Percentiles rank a stretch among this genome's conserved stretches.
Evolutionary conservation across 2,329 filamentous ascomycete genomes (phyloP).

Genomic region (Colletotrichum caudatum): DNA sequence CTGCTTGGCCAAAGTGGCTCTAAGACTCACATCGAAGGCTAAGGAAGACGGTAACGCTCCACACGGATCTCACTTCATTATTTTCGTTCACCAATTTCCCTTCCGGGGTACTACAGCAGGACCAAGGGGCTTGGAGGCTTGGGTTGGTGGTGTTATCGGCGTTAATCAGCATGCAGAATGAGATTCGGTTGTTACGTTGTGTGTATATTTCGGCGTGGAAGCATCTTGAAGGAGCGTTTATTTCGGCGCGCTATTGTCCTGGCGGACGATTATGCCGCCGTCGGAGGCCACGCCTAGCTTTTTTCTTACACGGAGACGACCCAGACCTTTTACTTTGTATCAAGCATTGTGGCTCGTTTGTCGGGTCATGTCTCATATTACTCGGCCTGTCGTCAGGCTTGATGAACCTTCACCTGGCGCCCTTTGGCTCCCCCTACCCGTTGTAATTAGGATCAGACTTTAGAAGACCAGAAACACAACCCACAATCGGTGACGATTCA

Average conservation of each 20-base stretch:
- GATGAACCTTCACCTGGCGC: slow-evolving; percentile 36
- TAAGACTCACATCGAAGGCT: slow-evolving; percentile 87
- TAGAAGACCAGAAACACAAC: slow-evolving; percentile 37
- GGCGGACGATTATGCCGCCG: slow-evolving; percentile 13
- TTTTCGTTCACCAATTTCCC: slow-evolving; percentile 30
- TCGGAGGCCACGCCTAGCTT: slow-evolving; percentile 16
- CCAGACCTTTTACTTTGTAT: slow-evolving; percentile 46
- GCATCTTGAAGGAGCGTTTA: slow-evolving; percentile 42
- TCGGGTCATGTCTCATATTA: slow-evolving; percentile 35
- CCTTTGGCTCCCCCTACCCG: slow-evolving; percentile 31
- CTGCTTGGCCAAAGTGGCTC: slow-evolving; percentile 81
- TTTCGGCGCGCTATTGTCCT: slow-evolving; percentile 29
- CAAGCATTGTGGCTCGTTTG: slow-evolving; percentile 42
- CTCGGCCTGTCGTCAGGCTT: slow-evolving; percentile 33
- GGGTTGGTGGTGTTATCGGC: slow-evolving; percentile 39
- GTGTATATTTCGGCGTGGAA: slow-evolving; percentile 42
- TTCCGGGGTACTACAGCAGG: slow-evolving; percentile 28
- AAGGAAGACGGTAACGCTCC: slow-evolving; percentile 42
- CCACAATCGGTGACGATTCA: slow-evolving; percentile 28
- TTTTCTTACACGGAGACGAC: slow-evolving; percentile 31
- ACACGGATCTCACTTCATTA: slow-evolving; percentile 19
- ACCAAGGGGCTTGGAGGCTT: slow-evolving; percentile 32
- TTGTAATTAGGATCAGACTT: slow-evolving; percentile 42
- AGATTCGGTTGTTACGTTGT: slow-evolving; percentile 39
- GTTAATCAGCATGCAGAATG: slow-evolving; percentile 42